Conservation (phyloP, 768 basidiomycete species). For the Pleurotus ostreatus region DNA sequence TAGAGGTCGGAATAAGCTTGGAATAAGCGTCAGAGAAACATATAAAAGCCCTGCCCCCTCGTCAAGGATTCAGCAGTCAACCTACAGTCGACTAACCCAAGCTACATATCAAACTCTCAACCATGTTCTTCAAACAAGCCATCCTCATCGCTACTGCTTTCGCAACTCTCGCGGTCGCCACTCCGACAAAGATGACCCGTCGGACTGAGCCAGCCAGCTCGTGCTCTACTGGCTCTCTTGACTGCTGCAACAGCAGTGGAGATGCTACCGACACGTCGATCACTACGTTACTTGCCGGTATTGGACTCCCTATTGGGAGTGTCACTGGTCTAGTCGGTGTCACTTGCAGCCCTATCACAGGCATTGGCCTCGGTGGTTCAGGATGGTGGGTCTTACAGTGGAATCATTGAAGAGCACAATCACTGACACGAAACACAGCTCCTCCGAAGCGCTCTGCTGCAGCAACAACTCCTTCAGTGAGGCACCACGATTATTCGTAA, state of each 20-base stretch:
- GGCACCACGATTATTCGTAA: conserved; percentile 11
- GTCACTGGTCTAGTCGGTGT: conserved; percentile 20
- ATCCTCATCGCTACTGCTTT: background rate
- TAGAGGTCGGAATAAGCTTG: too few relatives aligned
- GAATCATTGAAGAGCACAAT: background rate
- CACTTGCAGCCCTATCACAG: conserved; percentile 25
- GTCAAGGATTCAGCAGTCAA: background rate
- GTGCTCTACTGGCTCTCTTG: conserved; percentile 24
- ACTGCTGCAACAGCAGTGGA: conserved; percentile 23
- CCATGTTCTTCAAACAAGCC: background rate
- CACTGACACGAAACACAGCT: conserved; percentile 13
- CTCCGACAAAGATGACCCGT: conserved; percentile 9
- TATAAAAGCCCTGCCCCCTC: background rate
- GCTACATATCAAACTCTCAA: background rate
- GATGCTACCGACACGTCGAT: conserved; percentile 13
- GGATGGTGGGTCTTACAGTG: conserved; percentile 15
- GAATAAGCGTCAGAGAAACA: background rate
- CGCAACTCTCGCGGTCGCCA: conserved; percentile 20
- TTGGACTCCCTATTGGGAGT: conserved; percentile 18
- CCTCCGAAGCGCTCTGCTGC: conserved; percentile 25
- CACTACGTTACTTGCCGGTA: conserved; percentile 17
- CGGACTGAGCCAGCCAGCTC: conserved; percentile 10
- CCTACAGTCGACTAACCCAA: background rate
- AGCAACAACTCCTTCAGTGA: conserved; percentile 19
- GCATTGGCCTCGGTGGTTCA: conserved; percentile 20